phyloP scores from a whole-genome alignment of 306 rosid genomes.

The Bauhinia variegata region DNA sequence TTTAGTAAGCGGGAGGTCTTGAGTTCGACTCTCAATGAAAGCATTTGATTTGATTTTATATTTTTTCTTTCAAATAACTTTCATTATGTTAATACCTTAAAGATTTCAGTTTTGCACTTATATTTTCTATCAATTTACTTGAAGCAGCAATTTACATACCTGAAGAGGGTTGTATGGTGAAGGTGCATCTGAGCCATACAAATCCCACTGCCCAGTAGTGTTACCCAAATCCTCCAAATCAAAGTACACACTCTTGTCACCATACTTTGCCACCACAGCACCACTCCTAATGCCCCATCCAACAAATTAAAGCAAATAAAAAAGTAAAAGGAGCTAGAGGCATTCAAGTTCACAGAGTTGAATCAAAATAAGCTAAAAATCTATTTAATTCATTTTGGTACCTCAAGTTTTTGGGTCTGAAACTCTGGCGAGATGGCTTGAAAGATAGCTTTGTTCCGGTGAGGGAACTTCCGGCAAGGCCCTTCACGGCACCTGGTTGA shows the following conservation, averaged over 20 bases:
- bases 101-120: too few species aligned
- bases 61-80: too few species aligned
- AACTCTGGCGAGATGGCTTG: slow-evolving; percentile 67
- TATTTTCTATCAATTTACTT: too few species aligned
- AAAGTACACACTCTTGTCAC: slow-evolving; percentile 94
- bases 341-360: too few species aligned
- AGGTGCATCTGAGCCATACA: slow-evolving; percentile 96
- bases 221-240: slow-evolving; percentile 91
- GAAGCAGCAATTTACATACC: too few species aligned
- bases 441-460: slow-evolving; percentile 68
- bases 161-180: slow-evolving; percentile 97
- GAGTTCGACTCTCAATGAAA: slow-evolving; percentile 45
- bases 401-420: slow-evolving; percentile 63
- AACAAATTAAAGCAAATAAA: neutral
- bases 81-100: too few species aligned
- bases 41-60: slow-evolving; percentile 12
- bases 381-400: slow-evolving; percentile 26
- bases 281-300: slow-evolving; percentile 53
- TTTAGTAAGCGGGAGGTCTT: slow-evolving; percentile 53
- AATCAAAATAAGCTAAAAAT: neutral
- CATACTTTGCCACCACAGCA: slow-evolving; percentile 88
- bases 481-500: slow-evolving; percentile 66
- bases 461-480: slow-evolving; percentile 83
- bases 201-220: slow-evolving; percentile 98
- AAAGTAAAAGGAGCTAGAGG: too few species aligned